Conservation (phyloP, 371 early-diverging fungal species). For the Choanephora cucurbitarum region DNA sequence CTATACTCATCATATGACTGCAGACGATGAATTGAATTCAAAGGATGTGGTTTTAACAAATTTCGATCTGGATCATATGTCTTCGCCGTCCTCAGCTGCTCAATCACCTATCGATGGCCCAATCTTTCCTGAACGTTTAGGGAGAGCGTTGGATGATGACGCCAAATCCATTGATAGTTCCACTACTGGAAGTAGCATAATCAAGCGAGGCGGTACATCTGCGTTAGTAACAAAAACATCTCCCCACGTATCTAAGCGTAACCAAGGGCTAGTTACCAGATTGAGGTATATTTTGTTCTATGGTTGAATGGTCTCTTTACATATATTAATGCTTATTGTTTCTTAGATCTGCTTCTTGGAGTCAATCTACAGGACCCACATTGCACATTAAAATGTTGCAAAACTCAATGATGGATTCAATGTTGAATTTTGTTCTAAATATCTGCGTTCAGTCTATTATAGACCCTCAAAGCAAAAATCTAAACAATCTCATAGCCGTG, state of each 20-base stretch:
- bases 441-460: constrained; percentile 60
- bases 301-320: too few relatives aligned
- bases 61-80: constrained; percentile 21
- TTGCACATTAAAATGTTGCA: constrained; percentile 15
- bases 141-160: constrained; percentile 17
- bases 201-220: constrained; percentile 49
- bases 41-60: constrained; percentile 42
- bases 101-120: constrained; percentile 17
- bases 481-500: constrained; percentile 47
- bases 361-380: constrained; percentile 17
- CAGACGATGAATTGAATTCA: constrained; percentile 45
- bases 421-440: constrained; percentile 58
- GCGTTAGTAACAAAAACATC: constrained; percentile 50
- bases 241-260: constrained; percentile 41
- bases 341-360: constrained; percentile 34
- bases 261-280: constrained; percentile 29
- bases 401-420: constrained; percentile 36
- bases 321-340: too few relatives aligned
- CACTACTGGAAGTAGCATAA: constrained; percentile 26
- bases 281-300: constrained; percentile 12
- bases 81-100: constrained; percentile 14
- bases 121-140: constrained; percentile 10
- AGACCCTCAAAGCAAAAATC: constrained; percentile 45
- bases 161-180: constrained; percentile 17
- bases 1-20: constrained; percentile 40